phyloP scores from a whole-genome alignment of 1,284 basidiomycete species.

The Lignosus rhinocerotis region DNA sequence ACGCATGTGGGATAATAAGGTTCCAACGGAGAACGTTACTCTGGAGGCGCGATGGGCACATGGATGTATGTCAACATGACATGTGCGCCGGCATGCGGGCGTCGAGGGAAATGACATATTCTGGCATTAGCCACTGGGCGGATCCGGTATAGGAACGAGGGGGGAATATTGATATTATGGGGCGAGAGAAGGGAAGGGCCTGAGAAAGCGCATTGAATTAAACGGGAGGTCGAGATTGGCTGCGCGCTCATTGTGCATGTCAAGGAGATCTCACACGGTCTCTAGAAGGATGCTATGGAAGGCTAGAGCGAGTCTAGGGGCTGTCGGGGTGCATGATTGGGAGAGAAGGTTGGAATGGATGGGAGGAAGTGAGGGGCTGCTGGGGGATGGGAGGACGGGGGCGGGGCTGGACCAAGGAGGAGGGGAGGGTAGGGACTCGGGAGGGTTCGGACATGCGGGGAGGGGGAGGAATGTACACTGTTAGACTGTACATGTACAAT shows the following conservation, averaged over 20 bases:
- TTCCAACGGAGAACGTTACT: conserved; percentile 3
- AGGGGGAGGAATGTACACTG: background rate
- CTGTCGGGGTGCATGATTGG: conserved; percentile 10
- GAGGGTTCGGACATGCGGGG: background rate
- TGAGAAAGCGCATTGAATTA: conserved; percentile 11
- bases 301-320: conserved; percentile 9
- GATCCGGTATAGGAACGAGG: background rate
- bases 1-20: conserved; percentile 1
- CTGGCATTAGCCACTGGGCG: conserved; percentile 9
- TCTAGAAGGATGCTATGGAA: background rate
- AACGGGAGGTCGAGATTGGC: conserved; percentile 16
- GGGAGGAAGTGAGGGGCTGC: too few relatives aligned
- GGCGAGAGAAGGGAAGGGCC: background rate
- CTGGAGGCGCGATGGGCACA: conserved; percentile 1
- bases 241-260: background rate
- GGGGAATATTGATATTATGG: background rate
- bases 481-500: too few relatives aligned
- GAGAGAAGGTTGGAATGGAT: background rate
- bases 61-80: conserved; percentile 7
- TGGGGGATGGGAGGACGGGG: background rate
- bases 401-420: background rate
- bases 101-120: conserved; percentile 1
- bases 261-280: conserved; percentile 4
- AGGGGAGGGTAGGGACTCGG: background rate
- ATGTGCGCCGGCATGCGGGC: conserved; percentile 1